Evolutionary conservation across 2,329 filamentous ascomycete species (phyloP), one percentile per base, ranked within the genome.

Genomic region (Apiospora malaysiana): DNA sequence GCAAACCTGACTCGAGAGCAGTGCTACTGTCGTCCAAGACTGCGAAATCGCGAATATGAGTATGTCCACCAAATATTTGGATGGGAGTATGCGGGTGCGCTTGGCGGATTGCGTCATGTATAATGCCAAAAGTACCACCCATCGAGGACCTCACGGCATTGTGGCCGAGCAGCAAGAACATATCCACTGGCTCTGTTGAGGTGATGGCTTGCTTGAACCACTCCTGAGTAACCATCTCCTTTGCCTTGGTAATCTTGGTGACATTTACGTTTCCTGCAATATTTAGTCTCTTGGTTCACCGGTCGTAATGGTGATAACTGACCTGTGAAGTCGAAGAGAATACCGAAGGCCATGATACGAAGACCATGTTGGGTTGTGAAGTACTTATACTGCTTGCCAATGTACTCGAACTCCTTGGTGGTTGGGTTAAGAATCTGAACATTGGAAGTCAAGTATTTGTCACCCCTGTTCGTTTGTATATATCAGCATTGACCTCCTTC

Each of bases 171-270:
- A 98, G 91, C 2, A 98, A 84, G 77, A 98, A 97, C 3, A 98
- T 83, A 80, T 98, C 95, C 0, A 95, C 87, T 74, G 96, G 92
- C 75, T 96, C 92, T 10, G 82, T 67, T 8, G 77, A 79, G n/a
- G 87, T 86, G 71, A 98, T 92, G 10, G 94, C 94, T 70, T 93
- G 86, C 75, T 93, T 91, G 78, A 98, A 98, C 96, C 96, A 99
- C 8, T 89, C 82, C 79, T 97, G 91, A 78, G 93, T 90, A 76
- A 98, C 87, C 0, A 94, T 92, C 9, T 97, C 88, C 74, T 92
- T 89, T 2, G 97, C 95, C 0, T 88, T 89, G 92, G 92, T 90
- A 90, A 92, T 2, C 75, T 94, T 91, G 0, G 98, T 93, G 4
- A 94, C 85, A 0, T 93, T 97, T 80, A 98, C 98, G 79, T 97